Conservation (phyloP, 2,329 filamentous ascomycete genomes). For the Beauveria asiatica region DNA sequence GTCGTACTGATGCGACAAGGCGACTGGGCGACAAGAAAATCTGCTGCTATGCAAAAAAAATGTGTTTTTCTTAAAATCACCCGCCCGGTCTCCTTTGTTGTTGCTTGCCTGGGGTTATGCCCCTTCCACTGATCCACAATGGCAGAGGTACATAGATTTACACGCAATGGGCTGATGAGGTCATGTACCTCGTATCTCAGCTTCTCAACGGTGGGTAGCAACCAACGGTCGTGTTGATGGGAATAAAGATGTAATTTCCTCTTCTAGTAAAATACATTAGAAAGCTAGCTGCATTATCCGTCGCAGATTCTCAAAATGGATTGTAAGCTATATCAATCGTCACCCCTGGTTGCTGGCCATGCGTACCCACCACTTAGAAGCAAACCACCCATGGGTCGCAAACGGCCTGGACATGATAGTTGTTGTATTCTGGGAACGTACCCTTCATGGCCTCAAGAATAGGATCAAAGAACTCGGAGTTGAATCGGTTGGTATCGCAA, state of each 20-base stretch:
- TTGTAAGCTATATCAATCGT: background rate
- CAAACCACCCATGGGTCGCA: constrained; percentile 32
- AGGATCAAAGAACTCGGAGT: constrained; percentile 28
- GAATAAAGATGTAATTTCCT: background rate
- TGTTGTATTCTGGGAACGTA: constrained; percentile 30
- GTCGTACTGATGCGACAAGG: too few relatives aligned
- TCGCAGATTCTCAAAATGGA: constrained; percentile 3
- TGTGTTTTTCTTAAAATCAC: too few relatives aligned
- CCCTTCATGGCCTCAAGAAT: constrained; percentile 30
- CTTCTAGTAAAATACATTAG: background rate
- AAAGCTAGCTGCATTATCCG: constrained; percentile 4
- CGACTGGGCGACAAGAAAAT: too few relatives aligned
- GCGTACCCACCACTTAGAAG: constrained; percentile 14
- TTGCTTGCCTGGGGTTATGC: too few relatives aligned
- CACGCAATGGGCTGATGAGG: background rate
- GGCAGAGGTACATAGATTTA: background rate
- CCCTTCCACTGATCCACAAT: too few relatives aligned
- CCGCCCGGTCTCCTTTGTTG: too few relatives aligned
- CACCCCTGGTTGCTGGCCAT: background rate
- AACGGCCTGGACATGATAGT: constrained; percentile 28
- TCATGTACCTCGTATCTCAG: background rate
- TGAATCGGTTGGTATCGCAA: constrained; percentile 28
- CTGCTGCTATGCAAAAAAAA: too few relatives aligned
- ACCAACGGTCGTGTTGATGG: background rate
- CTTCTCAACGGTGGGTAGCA: background rate